Base-by-base conservation (phyloP, 495 filamentous ascomycete genomes). In the Penicillium egyptiacum region DNA sequence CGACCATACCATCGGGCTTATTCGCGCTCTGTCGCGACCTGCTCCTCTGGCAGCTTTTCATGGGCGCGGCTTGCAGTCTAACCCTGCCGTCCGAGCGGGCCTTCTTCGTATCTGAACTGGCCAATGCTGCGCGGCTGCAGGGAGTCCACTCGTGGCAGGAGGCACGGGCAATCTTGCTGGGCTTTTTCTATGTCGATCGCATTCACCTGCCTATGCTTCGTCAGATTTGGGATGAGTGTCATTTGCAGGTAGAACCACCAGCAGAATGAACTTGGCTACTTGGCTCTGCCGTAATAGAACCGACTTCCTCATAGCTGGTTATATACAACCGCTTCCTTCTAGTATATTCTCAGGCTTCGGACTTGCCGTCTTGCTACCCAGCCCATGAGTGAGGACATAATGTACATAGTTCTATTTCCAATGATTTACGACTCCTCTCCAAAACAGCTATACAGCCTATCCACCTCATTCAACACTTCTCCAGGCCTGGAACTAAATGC, bases 171-270 rank as follows among this genome's bases (percentile, higher is more conserved):
- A 59, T 75, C 4, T 62, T 79, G 23, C 45, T 70, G 19, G 65
- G 73, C 12, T 78, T 71, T 55, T 78, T 76, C 57, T 77, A 77
- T 57, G 66, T 69, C 42, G 76, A 79, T 53, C 72, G 75, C 37
- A 60, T 64, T 43, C 74, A 77, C 56, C 58, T 70, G 22, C 53
- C 52, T 16, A 68, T 70, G 53, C 46, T 75, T 23, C 63, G 69
- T 26, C 67, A 65, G 33, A 55, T 79, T 25, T 79, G 76, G 74
- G 69, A 70, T 46, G 75, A 77, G 56, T 60, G 73, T 30, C 61
- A 68, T 50, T 33, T 65, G 55, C 61, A 60, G 35, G 14, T 53
- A 51, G 50, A 66, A 7, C 31, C 33, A n/a, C 30, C 59, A 22
- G 39, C 37, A 41, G 10, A 9, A 30, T 53, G 50, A 53, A 42